These are phyloP conservation scores for Potentilla sterilis DNA, from an alignment of 306 rosid species.

Conservation along the genomic window DNA sequence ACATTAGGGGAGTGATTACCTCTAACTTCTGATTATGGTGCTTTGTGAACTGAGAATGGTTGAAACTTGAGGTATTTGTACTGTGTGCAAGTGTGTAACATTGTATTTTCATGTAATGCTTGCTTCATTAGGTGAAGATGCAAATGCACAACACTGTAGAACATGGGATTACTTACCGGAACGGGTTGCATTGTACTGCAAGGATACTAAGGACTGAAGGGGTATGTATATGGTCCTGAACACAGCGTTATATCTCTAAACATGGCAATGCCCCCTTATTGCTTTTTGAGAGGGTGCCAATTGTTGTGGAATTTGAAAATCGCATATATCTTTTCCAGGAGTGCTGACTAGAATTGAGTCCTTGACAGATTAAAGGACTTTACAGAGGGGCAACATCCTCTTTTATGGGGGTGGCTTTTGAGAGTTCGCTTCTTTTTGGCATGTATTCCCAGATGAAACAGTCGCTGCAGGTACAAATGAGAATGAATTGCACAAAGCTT, in stretches of 20 bases:
- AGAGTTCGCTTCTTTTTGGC: slow-evolving; percentile 87
- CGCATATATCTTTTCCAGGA: background rate
- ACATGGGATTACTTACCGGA: slow-evolving; percentile 62
- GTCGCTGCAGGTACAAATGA: slow-evolving; percentile 67
- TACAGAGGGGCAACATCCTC: slow-evolving; percentile 96
- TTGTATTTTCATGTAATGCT: background rate
- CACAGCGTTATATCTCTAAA: background rate
- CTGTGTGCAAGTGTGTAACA: background rate
- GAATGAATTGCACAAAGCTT: slow-evolving; percentile 25
- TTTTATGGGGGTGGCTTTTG: slow-evolving; percentile 84
- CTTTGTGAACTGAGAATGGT: slow-evolving; percentile 1
- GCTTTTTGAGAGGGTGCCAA: background rate
- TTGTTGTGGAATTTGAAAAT: background rate
- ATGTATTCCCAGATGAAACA: slow-evolving; percentile 81
- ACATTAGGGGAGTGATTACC: slow-evolving; percentile 10
- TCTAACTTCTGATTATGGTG: background rate
- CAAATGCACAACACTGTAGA: slow-evolving; percentile 80
- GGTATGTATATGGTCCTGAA: slow-evolving; percentile 60
- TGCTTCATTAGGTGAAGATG: slow-evolving; percentile 63
- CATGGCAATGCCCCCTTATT: background rate
- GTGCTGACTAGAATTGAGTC: slow-evolving; percentile 25
- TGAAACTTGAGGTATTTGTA: background rate
- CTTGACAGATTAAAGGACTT: slow-evolving; percentile 82
- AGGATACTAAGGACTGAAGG: slow-evolving; percentile 91
- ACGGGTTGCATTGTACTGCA: slow-evolving; percentile 73